Evolutionary conservation across 2,329 filamentous ascomycete genomes (phyloP).

Genomic region (Thelonectria discophora): DNA sequence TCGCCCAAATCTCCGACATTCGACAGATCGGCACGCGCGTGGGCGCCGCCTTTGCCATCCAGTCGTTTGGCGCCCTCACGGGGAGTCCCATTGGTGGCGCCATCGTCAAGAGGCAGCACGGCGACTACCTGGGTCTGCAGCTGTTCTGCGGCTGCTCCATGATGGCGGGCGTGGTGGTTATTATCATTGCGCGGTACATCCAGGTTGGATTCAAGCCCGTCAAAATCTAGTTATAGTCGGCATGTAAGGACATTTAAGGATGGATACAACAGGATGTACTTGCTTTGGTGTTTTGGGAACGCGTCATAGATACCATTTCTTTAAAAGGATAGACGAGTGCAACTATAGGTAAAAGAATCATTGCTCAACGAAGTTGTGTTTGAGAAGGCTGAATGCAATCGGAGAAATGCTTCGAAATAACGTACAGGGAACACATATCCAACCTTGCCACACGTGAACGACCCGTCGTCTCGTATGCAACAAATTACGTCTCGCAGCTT

Average conservation of each 20-base stretch:
- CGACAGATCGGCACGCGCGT: constrained; percentile 74
- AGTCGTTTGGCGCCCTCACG: constrained; percentile 71
- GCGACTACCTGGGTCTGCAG: constrained; percentile 67
- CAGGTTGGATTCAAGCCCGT: constrained; percentile 48
- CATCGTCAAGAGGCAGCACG: constrained; percentile 61
- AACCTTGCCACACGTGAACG: no score
- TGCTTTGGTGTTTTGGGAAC: not conserved
- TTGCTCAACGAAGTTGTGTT: no score
- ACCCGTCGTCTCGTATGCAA: no score
- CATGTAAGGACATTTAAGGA: not conserved
- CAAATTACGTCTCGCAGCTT: no score
- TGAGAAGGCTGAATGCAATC: no score
- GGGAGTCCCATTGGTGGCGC: constrained; percentile 75
- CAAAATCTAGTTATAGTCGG: constrained; percentile 43
- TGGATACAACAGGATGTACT: constrained; percentile 3
- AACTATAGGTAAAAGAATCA: no score
- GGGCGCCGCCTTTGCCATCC: constrained; percentile 69
- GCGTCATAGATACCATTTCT: no score
- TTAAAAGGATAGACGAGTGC: no score
- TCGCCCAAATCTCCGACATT: constrained; percentile 77
- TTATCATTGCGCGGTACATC: constrained; percentile 46
- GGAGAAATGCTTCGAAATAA: no score
- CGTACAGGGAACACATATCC: no score
- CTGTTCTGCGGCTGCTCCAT: constrained; percentile 69
- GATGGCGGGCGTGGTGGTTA: constrained; percentile 42